Base-by-base conservation (phyloP, 257 asterid species). In the Solanum pennellii region DNA sequence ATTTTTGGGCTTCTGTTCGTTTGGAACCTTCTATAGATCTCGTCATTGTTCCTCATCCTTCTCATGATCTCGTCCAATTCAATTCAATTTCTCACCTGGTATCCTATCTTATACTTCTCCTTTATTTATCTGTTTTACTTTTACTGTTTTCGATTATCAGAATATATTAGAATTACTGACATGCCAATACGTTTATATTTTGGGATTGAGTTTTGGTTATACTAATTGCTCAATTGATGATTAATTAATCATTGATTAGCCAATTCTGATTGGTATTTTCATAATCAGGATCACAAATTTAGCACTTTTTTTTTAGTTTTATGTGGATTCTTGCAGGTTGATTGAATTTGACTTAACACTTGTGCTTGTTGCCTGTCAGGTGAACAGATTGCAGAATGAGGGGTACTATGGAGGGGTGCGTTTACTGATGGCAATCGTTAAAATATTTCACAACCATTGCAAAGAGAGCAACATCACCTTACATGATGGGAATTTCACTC, bases 351-450 rank as follows among this genome's bases (percentile, higher is more conserved):
- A 56, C 65, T 56, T 23, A 62, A 62, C 14, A 85, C 7, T 23
- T 37, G 42, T 86, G 42, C 82, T 71, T 90, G 83, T 83, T 83
- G 62, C 87, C 85, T 75, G 76, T 80, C 86, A 97, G 99, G 98
- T 97, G 89, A 87, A 89, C 86, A 93, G 99, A 87, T 90, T 96
- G 92, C 91, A 93, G 66, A 93, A 84, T 76, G 98, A 96, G 86
- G 99, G 99, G 20, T 97, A 97, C 71, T 97, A 97, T 73, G 99
- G 99, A 87, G 99, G 99, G 23, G 97, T 97, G 25, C 96, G 99
- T 47, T 89, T 97, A 88, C 95, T 96, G 41, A 93, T 95, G 97
- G 99, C 99, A 2, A 91, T 96, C 15, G 92, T 97, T 82, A 95
- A 94, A 91, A 92, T 93, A 47, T 94, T 96, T 83, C 85, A 92